These are phyloP conservation scores for Gentiana macrophylla DNA, from an alignment of 257 asterid species.

Conservation along the genomic window DNA sequence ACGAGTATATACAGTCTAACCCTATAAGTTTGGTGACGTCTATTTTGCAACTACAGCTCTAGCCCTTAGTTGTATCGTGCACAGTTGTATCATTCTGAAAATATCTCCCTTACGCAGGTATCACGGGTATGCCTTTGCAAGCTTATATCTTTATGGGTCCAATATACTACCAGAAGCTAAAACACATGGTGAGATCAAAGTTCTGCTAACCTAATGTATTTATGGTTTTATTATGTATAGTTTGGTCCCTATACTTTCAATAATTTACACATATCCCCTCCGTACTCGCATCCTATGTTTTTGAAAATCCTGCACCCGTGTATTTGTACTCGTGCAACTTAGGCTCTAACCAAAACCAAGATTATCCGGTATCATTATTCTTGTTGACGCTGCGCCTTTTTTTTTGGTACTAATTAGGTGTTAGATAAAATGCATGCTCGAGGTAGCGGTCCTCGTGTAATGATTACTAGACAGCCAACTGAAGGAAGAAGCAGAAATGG, in stretches of 20 bases:
- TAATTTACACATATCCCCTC: no score
- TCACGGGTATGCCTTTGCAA: constrained; percentile 87
- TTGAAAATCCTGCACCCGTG: no score
- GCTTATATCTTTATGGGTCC: constrained; percentile 99
- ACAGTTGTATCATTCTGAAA: neutral
- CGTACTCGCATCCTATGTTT: no score
- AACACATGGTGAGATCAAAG: constrained; percentile 70
- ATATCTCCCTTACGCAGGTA: constrained; percentile 36
- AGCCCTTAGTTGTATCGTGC: no score
- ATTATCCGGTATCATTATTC: neutral
- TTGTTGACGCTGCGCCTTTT: constrained; percentile 6
- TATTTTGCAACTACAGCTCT: no score
- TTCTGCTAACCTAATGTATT: neutral
- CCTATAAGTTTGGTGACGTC: no score
- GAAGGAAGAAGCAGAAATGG: constrained; percentile 94
- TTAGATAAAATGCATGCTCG: constrained; percentile 98
- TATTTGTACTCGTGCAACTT: no score
- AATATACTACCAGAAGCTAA: constrained; percentile 92
- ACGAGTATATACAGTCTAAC: no score
- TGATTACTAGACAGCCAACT: constrained; percentile 94
- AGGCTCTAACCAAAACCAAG: no score
- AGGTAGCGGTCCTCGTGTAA: constrained; percentile 81
- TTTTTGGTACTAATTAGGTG: constrained; percentile 34
- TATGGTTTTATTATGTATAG: no score
- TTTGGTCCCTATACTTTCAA: no score